Evolutionary conservation across 371 early-diverging fungal genomes (phyloP).

Genomic region (Circinella minor): DNA sequence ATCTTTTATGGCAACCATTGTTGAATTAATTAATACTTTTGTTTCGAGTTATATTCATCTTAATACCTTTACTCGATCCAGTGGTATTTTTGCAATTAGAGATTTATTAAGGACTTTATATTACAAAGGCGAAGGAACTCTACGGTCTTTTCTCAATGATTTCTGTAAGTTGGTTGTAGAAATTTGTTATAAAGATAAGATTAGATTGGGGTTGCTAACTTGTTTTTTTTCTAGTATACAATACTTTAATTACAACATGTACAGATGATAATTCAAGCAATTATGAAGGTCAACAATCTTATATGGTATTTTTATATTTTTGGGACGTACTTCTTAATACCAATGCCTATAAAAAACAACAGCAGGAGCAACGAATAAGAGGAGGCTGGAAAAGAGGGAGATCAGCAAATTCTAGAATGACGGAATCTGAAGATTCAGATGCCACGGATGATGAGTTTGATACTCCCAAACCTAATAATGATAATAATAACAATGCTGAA

Average conservation of each 20-base stretch:
- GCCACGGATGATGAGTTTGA: neutral
- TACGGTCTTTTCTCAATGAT: conserved; percentile 47
- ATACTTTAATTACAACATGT: conserved; percentile 63
- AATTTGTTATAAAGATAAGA: no score
- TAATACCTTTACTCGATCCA: conserved; percentile 39
- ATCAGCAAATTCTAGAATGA: no score
- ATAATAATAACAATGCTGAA: neutral
- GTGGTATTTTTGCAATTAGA: conserved; percentile 51
- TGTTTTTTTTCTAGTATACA: conserved; percentile 54
- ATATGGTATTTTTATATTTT: conserved; percentile 38
- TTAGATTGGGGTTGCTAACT: neutral
- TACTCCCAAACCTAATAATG: neutral
- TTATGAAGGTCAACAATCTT: conserved; percentile 24
- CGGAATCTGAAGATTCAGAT: neutral
- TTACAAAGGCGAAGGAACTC: conserved; percentile 51
- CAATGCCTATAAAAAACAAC: neutral
- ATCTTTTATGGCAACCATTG: conserved; percentile 52
- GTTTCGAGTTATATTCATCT: conserved; percentile 46
- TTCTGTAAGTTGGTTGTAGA: conserved; percentile 44
- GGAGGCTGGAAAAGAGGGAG: neutral
- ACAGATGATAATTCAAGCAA: conserved; percentile 15
- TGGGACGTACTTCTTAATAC: conserved; percentile 38
- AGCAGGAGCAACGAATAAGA: neutral
- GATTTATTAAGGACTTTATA: conserved; percentile 57
- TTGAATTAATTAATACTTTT: conserved; percentile 51